Evolutionary conservation across 768 basidiomycete species (phyloP).

Genomic region (Rhodotorula taiwanensis): DNA sequence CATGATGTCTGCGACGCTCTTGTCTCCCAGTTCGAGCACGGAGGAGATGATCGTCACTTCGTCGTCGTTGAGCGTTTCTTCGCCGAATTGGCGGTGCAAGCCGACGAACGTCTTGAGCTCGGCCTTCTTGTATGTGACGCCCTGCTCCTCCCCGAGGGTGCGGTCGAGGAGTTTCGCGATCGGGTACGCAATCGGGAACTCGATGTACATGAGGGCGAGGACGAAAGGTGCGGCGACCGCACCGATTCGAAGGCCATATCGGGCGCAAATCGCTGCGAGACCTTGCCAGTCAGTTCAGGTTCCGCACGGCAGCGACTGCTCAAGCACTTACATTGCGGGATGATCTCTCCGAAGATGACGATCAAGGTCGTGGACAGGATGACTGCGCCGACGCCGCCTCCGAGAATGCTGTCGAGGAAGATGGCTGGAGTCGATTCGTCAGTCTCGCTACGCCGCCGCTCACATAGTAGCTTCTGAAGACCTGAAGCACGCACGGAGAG

Average conservation of each 20-base stretch:
- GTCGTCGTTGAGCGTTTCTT: slow-evolving; percentile 47
- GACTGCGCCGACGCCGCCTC: slow-evolving; percentile 49
- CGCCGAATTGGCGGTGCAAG: slow-evolving; percentile 45
- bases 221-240: slow-evolving; percentile 72
- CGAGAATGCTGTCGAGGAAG: slow-evolving; percentile 48
- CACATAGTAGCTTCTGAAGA: not conserved
- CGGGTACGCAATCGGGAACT: slow-evolving; percentile 63
- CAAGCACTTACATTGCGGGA: slow-evolving; percentile 50
- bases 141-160: slow-evolving; percentile 67
- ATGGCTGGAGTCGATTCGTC: slow-evolving; percentile 39
- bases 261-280: slow-evolving; percentile 57
- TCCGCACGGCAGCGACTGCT: too few relatives aligned
- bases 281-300: not conserved
- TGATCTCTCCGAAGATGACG: slow-evolving; percentile 53
- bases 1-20: slow-evolving; percentile 64
- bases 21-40: slow-evolving; percentile 38
- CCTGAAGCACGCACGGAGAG: slow-evolving; percentile 38
- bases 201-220: slow-evolving; percentile 49
- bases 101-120: slow-evolving; percentile 50
- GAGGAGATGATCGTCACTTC: slow-evolving; percentile 44
- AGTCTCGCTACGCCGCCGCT: too few relatives aligned
- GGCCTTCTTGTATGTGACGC: slow-evolving; percentile 44
- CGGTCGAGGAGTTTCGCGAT: slow-evolving; percentile 67
- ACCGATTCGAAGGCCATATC: slow-evolving; percentile 74
- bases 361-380: slow-evolving; percentile 42